Evolutionary conservation across 306 rosid genomes (phyloP), one percentile per base, ranked within the genome.

Genomic region (Spatholobus suberectus): DNA sequence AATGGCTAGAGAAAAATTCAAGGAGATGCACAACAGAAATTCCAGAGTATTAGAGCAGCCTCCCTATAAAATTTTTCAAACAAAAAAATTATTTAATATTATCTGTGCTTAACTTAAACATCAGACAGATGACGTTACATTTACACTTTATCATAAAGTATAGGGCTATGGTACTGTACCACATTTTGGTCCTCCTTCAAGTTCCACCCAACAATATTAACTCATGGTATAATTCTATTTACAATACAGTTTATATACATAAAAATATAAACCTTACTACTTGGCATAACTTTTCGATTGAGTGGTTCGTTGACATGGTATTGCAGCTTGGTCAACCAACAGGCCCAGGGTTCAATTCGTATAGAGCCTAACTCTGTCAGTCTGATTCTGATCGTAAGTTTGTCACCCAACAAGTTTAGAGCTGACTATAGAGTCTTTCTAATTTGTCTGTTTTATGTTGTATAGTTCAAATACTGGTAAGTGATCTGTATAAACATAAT

Each of bases 21-120:
- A n/a, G 67, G 34, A 70, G 44, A 83, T 51, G 41, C 83, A 77
- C 41, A n/a, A n/a, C 75, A 44, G 83, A 78, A 35, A 61, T 52
- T 68, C 49, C 27, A 18, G 17, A 41, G 11, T 52, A 55, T 43
- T 14, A 29, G 35, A 41, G 68, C 34, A 52, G 57, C 43, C 9
- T 71, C 40, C 51, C 55, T 38, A 40, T 4, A 17, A 20, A 29
- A 58, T 15, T 23, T 57, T 47, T 44, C 75, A 65, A 70, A 77
- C 63, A 35, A 38, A 0, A 8, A 67, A 71, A 78, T 63, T n/a
- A n/a, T n/a, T n/a, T 61, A 40, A 58, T 11, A 76, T 67, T 29
- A 69, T 20, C 6, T 41, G 8, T 27, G 26, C 62, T 70, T 70
- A 55, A 80, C 49, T n/a, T n/a, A n/a, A 77, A 17, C 11, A 59